Base-by-base conservation (phyloP, 2,329 filamentous ascomycete species). In the Cladosporium colombiae region DNA sequence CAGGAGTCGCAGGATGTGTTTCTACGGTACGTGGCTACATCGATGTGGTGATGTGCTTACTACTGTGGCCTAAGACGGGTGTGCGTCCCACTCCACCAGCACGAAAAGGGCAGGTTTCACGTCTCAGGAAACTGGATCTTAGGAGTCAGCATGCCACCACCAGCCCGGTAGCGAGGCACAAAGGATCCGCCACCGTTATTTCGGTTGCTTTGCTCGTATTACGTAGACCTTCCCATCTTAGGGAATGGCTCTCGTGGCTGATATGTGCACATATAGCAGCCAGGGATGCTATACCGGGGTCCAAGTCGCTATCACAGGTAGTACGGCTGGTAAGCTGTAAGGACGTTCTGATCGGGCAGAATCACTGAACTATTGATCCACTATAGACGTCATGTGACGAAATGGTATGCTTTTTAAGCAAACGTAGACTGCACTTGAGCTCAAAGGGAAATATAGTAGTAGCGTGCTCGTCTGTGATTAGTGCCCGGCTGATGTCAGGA, bases 101-200 rank as follows among this genome's bases (percentile, higher is more conserved):
- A 55, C 52, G 27, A 50, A 46, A 49, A 35, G 23, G 29, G 57
- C 27, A 55, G 29, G 52, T 33, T 14, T 33, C 27, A 55, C 27
- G 52, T 35, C 52, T 6, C 4, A 11, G 52, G 52, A 29, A 55
- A 55, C 10, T 55, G 27, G 16, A 33, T 21, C n/a, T 11, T 2
- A 33, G 18, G 18, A 33, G 52, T 55, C 52, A 55, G 52, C 52
- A 33, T 27, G 13, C 13, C 25, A 61, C 58, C 58, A 44, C 18
- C 25, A 50, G 40, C 27, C 58, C 58, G 58, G 58, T 61, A 61
- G 58, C 58, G 58, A 61, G 25, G 57, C 31, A 29, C 27, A 46
- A 29, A 44, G 40, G 27, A 49, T 61, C 58, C 18, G 18, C n/a
- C 25, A 23, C 40, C 23, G 3, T 50, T 16, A 50, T 46, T 25